Evolutionary conservation across 108 stramenopile species (phyloP), one percentile per base, ranked within the genome.

Genomic region (Epithemia pelagica): DNA sequence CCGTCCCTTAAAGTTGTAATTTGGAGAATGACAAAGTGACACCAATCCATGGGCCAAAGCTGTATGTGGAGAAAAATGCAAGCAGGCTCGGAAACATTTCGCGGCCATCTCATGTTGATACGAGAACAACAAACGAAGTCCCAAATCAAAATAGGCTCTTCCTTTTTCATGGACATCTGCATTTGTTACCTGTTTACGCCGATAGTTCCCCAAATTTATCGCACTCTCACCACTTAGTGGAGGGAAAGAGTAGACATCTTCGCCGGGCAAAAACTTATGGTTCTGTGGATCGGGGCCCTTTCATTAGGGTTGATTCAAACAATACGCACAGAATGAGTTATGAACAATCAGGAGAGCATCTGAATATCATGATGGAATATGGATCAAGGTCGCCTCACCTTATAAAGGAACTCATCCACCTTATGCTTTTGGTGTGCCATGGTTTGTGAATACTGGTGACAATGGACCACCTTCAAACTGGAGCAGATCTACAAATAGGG

Each of bases 1-100:
- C 31, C 84, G 84, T 10, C 91, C 91, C 68, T 89, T 92, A 58
- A 92, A 92, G 57, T 92, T 92, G 69, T 92, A 92, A 69, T 92
- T 92, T 10, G 91, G 91, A 64, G 79, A 73, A 68, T 92, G 91
- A 58, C 91, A 92, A 3, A 89, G 59, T n/a, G 91, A 79, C 7
- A 89, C 59, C 53, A 89, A 70, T 0, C 79, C 91, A 70, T 92
- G 91, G 2, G 91, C 91, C 61, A 92, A 75, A 24, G 86, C 91
- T 67, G 87, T 89, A 60, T 89, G 75, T 52, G 88, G 83, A 8
- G 80, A 78, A 5, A 78, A 69, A 19, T 74, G 58, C 23, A 89
- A 32, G 51, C 82, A 85, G 20, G 86, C 86, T 27, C 86, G 58
- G 65, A 92, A 89, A 61, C 73, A 83, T 37, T 78, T 82, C 54